Evolutionary conservation across 176 grass and related monocot genomes (phyloP).

Genomic region (Echinochloa phyllopogon): DNA sequence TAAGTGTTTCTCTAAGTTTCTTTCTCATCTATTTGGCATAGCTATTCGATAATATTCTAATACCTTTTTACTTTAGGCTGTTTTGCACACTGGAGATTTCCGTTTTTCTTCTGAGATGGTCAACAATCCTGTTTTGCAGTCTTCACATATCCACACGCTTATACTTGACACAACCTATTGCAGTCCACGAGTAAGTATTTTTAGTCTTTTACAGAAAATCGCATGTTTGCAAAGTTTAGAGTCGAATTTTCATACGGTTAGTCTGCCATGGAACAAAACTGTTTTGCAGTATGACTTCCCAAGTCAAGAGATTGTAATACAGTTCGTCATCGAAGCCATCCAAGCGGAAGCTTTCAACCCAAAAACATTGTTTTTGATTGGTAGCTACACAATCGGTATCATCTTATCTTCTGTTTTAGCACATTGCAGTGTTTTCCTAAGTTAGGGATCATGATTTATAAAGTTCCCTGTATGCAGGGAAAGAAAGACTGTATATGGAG

Average conservation of each 20-base stretch:
- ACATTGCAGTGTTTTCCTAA: conserved; percentile 25
- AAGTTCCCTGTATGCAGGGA: conserved; percentile 56
- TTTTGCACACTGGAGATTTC: conserved; percentile 95
- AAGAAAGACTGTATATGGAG: conserved; percentile 87
- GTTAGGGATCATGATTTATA: not conserved
- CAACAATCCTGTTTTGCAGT: conserved; percentile 65
- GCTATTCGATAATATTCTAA: conserved; percentile 38
- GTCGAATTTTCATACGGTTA: conserved; percentile 16
- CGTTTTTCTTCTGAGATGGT: conserved; percentile 81
- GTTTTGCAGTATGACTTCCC: conserved; percentile 94
- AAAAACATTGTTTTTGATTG: conserved; percentile 93
- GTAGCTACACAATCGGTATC: conserved; percentile 96
- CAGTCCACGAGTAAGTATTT: conserved; percentile 72
- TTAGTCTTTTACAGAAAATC: not conserved
- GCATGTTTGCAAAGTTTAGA: conserved; percentile 20
- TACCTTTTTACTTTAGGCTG: conserved; percentile 60
- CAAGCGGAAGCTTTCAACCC: conserved; percentile 98
- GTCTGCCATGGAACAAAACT: conserved; percentile 20
- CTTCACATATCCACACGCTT: conserved; percentile 74
- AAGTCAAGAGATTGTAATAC: conserved; percentile 83
- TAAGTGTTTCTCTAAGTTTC: conserved; percentile 46
- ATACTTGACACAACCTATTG: conserved; percentile 97
- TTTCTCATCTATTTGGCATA: conserved; percentile 8
- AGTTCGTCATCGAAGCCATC: conserved; percentile 96
- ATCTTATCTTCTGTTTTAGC: conserved; percentile 10